These are phyloP conservation scores for Davidsoniella neocaledoniae DNA, from an alignment of 2,329 filamentous ascomycete genomes.

Conservation along the genomic window DNA sequence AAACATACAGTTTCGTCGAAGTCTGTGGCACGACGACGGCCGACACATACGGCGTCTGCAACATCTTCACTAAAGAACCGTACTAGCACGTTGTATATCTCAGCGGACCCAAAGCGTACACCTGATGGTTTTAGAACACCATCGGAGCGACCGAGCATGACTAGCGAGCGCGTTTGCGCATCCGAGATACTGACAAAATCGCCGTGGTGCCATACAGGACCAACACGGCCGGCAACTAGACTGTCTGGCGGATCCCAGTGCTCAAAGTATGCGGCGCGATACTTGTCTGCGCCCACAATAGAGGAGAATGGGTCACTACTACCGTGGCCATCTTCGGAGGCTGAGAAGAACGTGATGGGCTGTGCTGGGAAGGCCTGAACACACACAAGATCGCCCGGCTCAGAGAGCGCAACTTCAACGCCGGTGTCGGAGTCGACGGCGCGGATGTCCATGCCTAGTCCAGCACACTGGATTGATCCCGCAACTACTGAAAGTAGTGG, in stretches of 20 bases:
- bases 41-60: conserved; percentile 77
- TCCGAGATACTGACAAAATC: conserved; percentile 65
- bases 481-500: conserved; percentile 54
- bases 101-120: conserved; percentile 79
- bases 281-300: conserved; percentile 51
- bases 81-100: conserved; percentile 90
- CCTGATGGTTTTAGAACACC: conserved; percentile 86
- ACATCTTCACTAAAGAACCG: conserved; percentile 64
- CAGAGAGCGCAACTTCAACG: conserved; percentile 37
- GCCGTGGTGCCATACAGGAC: conserved; percentile 74
- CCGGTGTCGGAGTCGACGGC: conserved; percentile 43
- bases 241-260: conserved; percentile 5
- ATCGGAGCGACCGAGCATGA: conserved; percentile 86
- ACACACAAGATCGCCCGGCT: conserved; percentile 80
- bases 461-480: conserved; percentile 63
- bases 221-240: conserved; percentile 17
- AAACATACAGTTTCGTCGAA: conserved; percentile 74
- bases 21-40: conserved; percentile 53
- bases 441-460: conserved; percentile 61
- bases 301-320: neutral
- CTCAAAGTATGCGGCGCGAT: conserved; percentile 64
- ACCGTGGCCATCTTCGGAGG: conserved; percentile 13
- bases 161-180: conserved; percentile 53
- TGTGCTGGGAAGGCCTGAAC: conserved; percentile 76
- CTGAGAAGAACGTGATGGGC: conserved; percentile 76